These are phyloP conservation scores for Arctium minus DNA, from an alignment of 129 eudicot genomes.

Conservation along the genomic window DNA sequence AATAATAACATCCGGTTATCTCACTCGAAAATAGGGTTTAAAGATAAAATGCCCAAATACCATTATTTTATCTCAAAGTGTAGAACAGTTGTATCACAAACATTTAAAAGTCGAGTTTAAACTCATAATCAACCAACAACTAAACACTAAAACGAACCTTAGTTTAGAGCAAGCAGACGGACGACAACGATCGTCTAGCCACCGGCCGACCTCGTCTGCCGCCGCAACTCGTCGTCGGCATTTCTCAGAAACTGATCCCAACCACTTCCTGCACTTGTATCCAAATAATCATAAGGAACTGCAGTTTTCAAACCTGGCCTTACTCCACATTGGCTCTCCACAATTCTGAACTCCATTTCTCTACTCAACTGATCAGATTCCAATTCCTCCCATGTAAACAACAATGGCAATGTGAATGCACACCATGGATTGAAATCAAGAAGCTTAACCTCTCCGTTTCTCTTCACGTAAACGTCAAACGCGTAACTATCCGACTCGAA, in stretches of 20 bases:
- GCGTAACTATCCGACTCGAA: conserved; percentile 76
- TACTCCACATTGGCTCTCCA: conserved; percentile 72
- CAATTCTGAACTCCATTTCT: conserved; percentile 52
- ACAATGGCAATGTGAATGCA: conserved; percentile 60
- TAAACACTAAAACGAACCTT: not conserved
- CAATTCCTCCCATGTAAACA: conserved; percentile 82
- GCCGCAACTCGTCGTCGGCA: conserved; percentile 65
- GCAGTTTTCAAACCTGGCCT: conserved; percentile 91
- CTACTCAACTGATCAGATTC: conserved; percentile 22
- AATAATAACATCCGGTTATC: not conserved
- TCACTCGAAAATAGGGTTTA: not conserved
- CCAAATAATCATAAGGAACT: conserved; percentile 94
- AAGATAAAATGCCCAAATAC: not conserved
- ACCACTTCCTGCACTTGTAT: conserved; percentile 92
- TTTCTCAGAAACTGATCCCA: conserved; percentile 90
- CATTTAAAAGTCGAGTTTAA: not conserved
- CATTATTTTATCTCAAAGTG: not conserved
- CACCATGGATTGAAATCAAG: conserved; percentile 92
- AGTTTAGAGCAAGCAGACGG: not conserved
- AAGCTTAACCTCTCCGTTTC: conserved; percentile 56
- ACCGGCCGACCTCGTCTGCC: conserved; percentile 46
- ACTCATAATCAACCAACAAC: not conserved
- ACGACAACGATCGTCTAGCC: conserved; percentile 23
- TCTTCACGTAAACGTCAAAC: conserved; percentile 75
- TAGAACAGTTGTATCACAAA: not conserved